Base-by-base conservation (phyloP, 176 grass and related monocot genomes). In the Melocanna baccifera region DNA sequence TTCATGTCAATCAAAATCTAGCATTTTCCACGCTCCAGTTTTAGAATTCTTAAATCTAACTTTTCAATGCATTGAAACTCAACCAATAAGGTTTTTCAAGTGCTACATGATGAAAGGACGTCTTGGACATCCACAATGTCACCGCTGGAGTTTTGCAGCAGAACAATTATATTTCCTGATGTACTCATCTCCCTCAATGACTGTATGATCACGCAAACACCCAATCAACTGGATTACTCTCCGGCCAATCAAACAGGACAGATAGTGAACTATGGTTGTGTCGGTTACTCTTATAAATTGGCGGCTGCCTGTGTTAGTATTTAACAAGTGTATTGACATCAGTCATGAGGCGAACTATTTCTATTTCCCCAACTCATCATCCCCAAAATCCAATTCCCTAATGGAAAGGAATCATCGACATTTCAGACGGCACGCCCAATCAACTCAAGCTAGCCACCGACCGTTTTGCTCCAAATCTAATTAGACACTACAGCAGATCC, bases 401-500 rank as follows among this genome's bases (percentile, higher is more conserved):
- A 45, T 14, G 8, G 11, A 71, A 67, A 76, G 66, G 66, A 78
- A 81, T 25, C 42, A 30, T 53, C 5, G 6, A 3, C 52, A 18
- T 22, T 46, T 73, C 10, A 48, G 18, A 80, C 11, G 42, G 42
- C 40, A 48, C 36, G 36, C 85, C 19, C 57, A 69, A 51, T 76
- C 32, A 52, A 69, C 16, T 69, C 7, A 28, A 41, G 45, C 19
- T 48, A 76, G 69, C 46, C 9, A 39, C 62, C 23, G 36, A 9
- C 2, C 63, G 63, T 64, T 71, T 23, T 65, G 64, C 9, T 56
- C 25, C 1, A 26, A 10, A 66, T 83, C 66, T 47, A 70, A 40
- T 28, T 15, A 66, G 81, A 45, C 19, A 37, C 19, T 51, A 80
- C 62, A 32, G 45, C 52, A 86, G 71, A 86, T 86, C 83, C 55